phyloP scores from a whole-genome alignment of 1,139 yeast genomes.

The Debaryomycetaceae sp. region DNA sequence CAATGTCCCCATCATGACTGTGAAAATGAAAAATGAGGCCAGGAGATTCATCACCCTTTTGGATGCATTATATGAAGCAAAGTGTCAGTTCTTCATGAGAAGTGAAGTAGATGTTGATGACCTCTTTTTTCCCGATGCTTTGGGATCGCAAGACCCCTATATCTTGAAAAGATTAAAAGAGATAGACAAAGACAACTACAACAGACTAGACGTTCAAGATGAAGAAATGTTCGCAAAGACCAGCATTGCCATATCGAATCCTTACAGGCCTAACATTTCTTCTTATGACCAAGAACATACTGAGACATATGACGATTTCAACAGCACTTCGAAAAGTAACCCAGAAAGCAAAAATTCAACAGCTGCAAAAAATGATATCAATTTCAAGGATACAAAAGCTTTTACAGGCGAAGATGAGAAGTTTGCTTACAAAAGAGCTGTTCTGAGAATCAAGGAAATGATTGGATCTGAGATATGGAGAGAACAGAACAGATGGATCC shows the following conservation, averaged over 20 bases:
- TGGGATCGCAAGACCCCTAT: conserved; percentile 16
- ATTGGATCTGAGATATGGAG: conserved; percentile 57
- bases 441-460: conserved; percentile 68
- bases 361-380: conserved; percentile 9
- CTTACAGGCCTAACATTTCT: conserved; percentile 68
- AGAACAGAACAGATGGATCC: conserved; percentile 47
- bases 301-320: conserved; percentile 31
- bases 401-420: conserved; percentile 79
- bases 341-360: conserved; percentile 2
- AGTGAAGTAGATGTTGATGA: conserved; percentile 48
- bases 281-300: conserved; percentile 50
- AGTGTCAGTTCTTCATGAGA: conserved; percentile 55
- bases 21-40: conserved; percentile 65
- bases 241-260: conserved; percentile 54
- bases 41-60: conserved; percentile 61
- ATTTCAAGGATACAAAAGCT: conserved; percentile 50
- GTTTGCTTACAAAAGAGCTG: conserved; percentile 72
- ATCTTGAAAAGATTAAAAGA: conserved; percentile 11
- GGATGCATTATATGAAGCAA: conserved; percentile 68
- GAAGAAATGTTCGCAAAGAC: conserved; percentile 72
- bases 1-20: conserved; percentile 57
- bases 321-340: conserved; percentile 6
- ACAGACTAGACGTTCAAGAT: conserved; percentile 49
- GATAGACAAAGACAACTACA: conserved; percentile 14
- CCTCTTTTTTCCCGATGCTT: conserved; percentile 57